Evolutionary conservation across 129 eudicot species (phyloP).

Genomic region (sunflower (Helianthus annuus)): HanXRQr2.0-SUNRISE NC_035436.2:19463171-19463670

Average conservation of each 20-base stretch:
- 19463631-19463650: slow-evolving; percentile 89
- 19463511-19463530: slow-evolving; percentile 22
- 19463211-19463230: not conserved
- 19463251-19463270: slow-evolving; percentile 65
- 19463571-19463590: slow-evolving; percentile 87
- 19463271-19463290: slow-evolving; percentile 56
- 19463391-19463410: too few relatives aligned
- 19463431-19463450: slow-evolving; percentile 65
- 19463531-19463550: slow-evolving; percentile 39
- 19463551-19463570: too few relatives aligned
- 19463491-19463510: slow-evolving; percentile 50
- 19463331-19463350: slow-evolving; percentile 66
- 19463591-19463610: slow-evolving; percentile 86
- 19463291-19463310: slow-evolving; percentile 58
- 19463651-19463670: slow-evolving; percentile 81
- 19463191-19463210: too few relatives aligned
- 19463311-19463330: slow-evolving; percentile 51
- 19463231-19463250: slow-evolving; percentile 29
- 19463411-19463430: too few relatives aligned
- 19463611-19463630: slow-evolving; percentile 87
- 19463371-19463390: too few relatives aligned
- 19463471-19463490: slow-evolving; percentile 74
- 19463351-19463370: slow-evolving; percentile 56
- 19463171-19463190: too few relatives aligned
- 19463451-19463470: slow-evolving; percentile 84